phyloP scores from a whole-genome alignment of 192 early-diverging fungal genomes.

The Backusella sp. region DNA sequence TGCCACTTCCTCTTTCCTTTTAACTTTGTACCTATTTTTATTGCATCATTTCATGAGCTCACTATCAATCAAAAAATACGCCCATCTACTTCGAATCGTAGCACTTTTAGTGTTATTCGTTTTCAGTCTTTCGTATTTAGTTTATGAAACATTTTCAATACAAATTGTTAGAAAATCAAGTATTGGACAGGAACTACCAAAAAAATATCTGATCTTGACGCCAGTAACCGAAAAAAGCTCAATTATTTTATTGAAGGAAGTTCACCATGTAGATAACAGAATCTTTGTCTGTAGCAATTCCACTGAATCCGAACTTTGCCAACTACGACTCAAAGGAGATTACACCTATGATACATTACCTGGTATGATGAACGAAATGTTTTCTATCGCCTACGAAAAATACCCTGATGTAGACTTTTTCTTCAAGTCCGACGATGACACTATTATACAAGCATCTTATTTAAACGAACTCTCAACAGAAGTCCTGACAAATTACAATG shows the following conservation, averaged over 20 bases:
- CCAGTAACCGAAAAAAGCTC: slow-evolving; percentile 1
- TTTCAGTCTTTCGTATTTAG: not conserved
- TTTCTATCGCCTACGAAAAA: not conserved
- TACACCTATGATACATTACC: not conserved
- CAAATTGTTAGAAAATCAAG: not conserved
- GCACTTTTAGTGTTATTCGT: not conserved
- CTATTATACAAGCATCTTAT: slow-evolving; percentile 5
- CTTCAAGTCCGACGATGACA: not conserved
- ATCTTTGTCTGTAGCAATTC: not conserved
- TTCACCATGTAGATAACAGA: not conserved
- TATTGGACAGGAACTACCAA: not conserved
- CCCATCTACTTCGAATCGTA: not conserved
- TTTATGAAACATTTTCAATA: slow-evolving; percentile 6
- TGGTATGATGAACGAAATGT: slow-evolving; percentile 6
- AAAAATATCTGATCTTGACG: not conserved
- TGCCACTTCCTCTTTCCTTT: not conserved
- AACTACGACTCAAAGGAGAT: not conserved
- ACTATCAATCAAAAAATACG: not conserved
- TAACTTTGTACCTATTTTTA: not conserved
- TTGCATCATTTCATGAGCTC: not conserved
- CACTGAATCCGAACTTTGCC: not conserved
- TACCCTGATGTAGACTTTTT: slow-evolving; percentile 2
- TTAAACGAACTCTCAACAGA: slow-evolving; percentile 1
- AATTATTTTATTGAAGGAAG: not conserved
- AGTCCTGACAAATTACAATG: not conserved